These are phyloP conservation scores for Penicillium riverlandense DNA, from an alignment of 495 filamentous ascomycete species.

Conservation along the genomic window DNA sequence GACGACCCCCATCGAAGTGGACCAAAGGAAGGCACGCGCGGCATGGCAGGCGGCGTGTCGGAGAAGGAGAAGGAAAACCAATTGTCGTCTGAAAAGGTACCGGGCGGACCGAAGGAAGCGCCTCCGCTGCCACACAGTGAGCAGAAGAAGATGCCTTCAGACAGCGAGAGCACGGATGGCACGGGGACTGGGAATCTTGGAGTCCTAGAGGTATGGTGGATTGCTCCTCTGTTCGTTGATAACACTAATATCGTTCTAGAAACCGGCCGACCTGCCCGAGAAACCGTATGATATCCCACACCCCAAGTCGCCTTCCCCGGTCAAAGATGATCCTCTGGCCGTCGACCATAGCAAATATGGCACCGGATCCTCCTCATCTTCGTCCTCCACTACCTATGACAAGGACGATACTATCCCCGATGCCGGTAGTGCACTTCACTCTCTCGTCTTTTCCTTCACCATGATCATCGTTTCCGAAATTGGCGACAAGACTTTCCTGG, in stretches of 20 bases:
- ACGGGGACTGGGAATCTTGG: slow-evolving; percentile 37
- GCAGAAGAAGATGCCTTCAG: slow-evolving; percentile 47
- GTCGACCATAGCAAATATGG: slow-evolving; percentile 45
- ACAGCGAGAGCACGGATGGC: slow-evolving; percentile 29
- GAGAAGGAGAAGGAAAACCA: slow-evolving; percentile 71
- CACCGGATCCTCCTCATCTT: slow-evolving; percentile 24
- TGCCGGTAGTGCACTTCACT: slow-evolving; percentile 80
- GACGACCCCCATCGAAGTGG: slow-evolving; percentile 66
- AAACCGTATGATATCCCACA: slow-evolving; percentile 73
- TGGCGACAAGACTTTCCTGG: slow-evolving; percentile 97
- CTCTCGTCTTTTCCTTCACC: slow-evolving; percentile 82
- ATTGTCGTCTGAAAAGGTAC: slow-evolving; percentile 62
- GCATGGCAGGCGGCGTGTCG: slow-evolving; percentile 79
- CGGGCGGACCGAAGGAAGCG: slow-evolving; percentile 75
- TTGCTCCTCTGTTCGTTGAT: no score
- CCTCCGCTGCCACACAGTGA: slow-evolving; percentile 76
- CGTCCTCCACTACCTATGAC: slow-evolving; percentile 11
- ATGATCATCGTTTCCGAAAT: slow-evolving; percentile 99
- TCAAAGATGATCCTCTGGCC: slow-evolving; percentile 59
- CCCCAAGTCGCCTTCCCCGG: slow-evolving; percentile 60
- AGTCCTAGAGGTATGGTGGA: slow-evolving; percentile 57
- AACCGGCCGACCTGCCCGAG: slow-evolving; percentile 72
- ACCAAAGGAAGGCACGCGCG: slow-evolving; percentile 78
- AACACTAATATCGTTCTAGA: slow-evolving; percentile 39
- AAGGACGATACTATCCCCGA: slow-evolving; percentile 36